A percentile compares a stretch with the other conserved stretches of the same genome.
These are phyloP conservation scores for Cladorrhinum sp. DNA, from an alignment of 2,329 filamentous ascomycete species.

Conservation along the genomic window DNA sequence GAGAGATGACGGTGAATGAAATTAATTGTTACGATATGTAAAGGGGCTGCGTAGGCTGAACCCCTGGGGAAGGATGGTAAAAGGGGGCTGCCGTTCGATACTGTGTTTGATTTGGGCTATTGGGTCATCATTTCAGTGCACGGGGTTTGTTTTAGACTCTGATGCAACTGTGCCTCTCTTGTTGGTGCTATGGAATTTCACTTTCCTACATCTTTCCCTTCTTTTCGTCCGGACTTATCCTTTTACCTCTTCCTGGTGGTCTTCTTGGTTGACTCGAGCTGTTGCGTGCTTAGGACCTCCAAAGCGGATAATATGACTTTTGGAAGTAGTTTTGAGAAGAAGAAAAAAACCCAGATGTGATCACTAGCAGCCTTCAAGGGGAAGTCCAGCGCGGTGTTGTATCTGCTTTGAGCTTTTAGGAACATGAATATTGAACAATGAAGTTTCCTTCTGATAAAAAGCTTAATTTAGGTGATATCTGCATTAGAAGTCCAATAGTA, in stretches of 20 bases:
- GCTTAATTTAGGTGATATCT: conserved; percentile 54
- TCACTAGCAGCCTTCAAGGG: no score
- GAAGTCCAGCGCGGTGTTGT: not conserved
- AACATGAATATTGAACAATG: not conserved
- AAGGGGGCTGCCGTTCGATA: not conserved
- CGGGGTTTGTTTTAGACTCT: no score
- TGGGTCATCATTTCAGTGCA: not conserved
- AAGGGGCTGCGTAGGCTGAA: not conserved
- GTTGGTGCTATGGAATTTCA: no score
- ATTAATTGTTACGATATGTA: not conserved
- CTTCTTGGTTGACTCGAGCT: no score
- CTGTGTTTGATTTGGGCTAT: not conserved
- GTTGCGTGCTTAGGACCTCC: not conserved
- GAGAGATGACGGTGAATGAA: not conserved
- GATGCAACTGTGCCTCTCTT: no score
- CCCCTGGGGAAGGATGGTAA: no score
- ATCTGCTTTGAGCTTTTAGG: not conserved
- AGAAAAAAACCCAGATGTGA: no score
- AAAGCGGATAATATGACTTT: not conserved
- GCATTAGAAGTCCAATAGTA: conserved; percentile 62
- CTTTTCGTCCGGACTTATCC: no score
- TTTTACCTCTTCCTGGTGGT: no score
- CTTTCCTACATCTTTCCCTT: no score
- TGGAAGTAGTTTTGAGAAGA: no score
- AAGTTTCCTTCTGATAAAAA: conserved; percentile 18